phyloP scores from a whole-genome alignment of 805 yeast species.

The Saccharomycopsis schoenii region DNA sequence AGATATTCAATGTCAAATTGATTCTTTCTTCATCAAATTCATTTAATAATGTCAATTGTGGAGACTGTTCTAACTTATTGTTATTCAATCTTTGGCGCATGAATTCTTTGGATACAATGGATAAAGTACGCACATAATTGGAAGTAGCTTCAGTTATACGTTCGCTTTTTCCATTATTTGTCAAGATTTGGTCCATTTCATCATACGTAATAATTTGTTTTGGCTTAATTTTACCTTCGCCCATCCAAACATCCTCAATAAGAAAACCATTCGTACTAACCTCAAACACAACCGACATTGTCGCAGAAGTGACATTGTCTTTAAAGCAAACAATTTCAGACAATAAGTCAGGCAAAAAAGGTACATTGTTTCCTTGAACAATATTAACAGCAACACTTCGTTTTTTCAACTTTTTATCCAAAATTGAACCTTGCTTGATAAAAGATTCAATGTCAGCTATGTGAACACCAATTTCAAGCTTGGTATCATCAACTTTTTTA shows the following conservation, averaged over 20 bases:
- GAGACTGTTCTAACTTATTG: slow-evolving; percentile 35
- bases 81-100: slow-evolving; percentile 57
- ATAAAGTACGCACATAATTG: slow-evolving; percentile 54
- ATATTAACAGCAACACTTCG: slow-evolving; percentile 82
- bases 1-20: slow-evolving; percentile 60
- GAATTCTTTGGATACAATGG: slow-evolving; percentile 57
- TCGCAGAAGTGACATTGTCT: slow-evolving; percentile 49
- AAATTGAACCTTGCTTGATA: slow-evolving; percentile 58
- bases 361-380: slow-evolving; percentile 60
- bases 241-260: slow-evolving; percentile 67
- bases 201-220: slow-evolving; percentile 44
- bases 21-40: slow-evolving; percentile 81
- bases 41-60: slow-evolving; percentile 55
- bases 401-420: slow-evolving; percentile 85
- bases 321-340: slow-evolving; percentile 52
- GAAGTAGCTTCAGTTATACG: slow-evolving; percentile 43
- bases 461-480: slow-evolving; percentile 78
- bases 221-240: slow-evolving; percentile 63
- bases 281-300: slow-evolving; percentile 71
- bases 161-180: slow-evolving; percentile 19
- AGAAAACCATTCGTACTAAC: slow-evolving; percentile 65
- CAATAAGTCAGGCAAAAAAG: slow-evolving; percentile 59
- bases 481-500: slow-evolving; percentile 47
- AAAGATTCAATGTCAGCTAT: slow-evolving; percentile 69
- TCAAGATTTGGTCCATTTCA: slow-evolving; percentile 44